Conservation (phyloP, 192 early-diverging fungal species). For the Glomus cerebriforme region DNA sequence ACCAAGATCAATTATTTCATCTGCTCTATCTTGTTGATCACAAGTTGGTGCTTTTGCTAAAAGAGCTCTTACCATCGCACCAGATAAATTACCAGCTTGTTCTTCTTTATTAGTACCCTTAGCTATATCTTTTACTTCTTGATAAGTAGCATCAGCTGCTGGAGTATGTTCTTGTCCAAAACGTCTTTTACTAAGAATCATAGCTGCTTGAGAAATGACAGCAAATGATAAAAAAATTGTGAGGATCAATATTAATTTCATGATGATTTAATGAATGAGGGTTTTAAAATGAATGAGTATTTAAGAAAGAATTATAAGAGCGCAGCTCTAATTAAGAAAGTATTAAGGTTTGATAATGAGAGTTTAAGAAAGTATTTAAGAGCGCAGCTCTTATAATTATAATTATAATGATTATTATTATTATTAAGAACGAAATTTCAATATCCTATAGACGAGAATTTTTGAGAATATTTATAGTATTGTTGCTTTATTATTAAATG, state of each 20-base stretch:
- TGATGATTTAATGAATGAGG: neutral
- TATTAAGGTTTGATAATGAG: too few relatives aligned
- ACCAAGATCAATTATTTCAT: slow-evolving; percentile 2
- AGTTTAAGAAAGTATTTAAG: too few relatives aligned
- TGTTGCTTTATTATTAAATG: too few relatives aligned
- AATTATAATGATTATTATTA: too few relatives aligned
- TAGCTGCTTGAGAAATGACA: neutral
- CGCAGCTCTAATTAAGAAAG: too few relatives aligned
- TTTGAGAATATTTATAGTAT: too few relatives aligned
- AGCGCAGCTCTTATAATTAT: too few relatives aligned
- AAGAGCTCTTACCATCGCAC: slow-evolving; percentile 12
- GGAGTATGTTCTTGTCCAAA: slow-evolving; percentile 29
- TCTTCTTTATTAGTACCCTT: neutral
- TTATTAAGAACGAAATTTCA: too few relatives aligned
- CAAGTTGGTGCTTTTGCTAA: slow-evolving; percentile 18
- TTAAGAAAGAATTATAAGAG: too few relatives aligned
- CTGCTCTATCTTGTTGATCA: slow-evolving; percentile 19
- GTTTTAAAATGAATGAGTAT: too few relatives aligned
- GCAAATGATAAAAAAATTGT: neutral
- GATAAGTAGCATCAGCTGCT: neutral
- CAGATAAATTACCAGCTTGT: slow-evolving; percentile 17
- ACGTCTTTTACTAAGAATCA: neutral
- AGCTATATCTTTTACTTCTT: slow-evolving; percentile 16
- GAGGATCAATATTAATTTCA: neutral
- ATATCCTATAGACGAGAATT: too few relatives aligned